Evolutionary conservation across 129 eudicot genomes (phyloP).

Genomic region (Dittrichia graveolens): DNA sequence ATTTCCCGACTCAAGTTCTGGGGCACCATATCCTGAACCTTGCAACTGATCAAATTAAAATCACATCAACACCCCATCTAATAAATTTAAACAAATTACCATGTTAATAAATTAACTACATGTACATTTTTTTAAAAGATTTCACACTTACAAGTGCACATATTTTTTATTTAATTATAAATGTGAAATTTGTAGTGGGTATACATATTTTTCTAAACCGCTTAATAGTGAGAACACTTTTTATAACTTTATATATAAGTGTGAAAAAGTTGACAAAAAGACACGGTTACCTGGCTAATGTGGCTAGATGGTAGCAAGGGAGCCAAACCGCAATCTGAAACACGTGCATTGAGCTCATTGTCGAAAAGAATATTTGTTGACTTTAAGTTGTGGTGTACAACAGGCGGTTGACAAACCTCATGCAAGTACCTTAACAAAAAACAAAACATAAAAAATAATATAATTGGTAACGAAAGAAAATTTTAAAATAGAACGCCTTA

Average conservation of each 20-base stretch:
- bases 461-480: not conserved
- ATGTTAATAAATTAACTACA: not conserved
- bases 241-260: too few species aligned
- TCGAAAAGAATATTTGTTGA: conserved; percentile 82
- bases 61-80: not conserved
- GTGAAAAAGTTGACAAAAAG: too few species aligned
- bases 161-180: too few species aligned
- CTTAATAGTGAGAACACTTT: too few species aligned
- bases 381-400: conserved; percentile 78
- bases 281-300: conserved; percentile 54
- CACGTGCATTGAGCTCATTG: conserved; percentile 57
- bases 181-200: too few species aligned
- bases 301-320: conserved; percentile 58
- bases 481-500: not conserved
- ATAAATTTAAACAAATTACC: not conserved
- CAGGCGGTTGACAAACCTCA: conserved; percentile 75
- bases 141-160: too few species aligned
- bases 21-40: conserved; percentile 84
- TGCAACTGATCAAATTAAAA: conserved; percentile 49
- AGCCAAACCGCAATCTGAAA: conserved; percentile 95
- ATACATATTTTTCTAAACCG: too few species aligned
- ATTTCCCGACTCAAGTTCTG: conserved; percentile 89
- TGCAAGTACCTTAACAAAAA: conserved; percentile 70
- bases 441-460: not conserved
- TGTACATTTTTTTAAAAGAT: too few species aligned